Evolutionary conservation across 2,329 filamentous ascomycete species (phyloP).

Genomic region (Arthrinium phaeospermum): DNA sequence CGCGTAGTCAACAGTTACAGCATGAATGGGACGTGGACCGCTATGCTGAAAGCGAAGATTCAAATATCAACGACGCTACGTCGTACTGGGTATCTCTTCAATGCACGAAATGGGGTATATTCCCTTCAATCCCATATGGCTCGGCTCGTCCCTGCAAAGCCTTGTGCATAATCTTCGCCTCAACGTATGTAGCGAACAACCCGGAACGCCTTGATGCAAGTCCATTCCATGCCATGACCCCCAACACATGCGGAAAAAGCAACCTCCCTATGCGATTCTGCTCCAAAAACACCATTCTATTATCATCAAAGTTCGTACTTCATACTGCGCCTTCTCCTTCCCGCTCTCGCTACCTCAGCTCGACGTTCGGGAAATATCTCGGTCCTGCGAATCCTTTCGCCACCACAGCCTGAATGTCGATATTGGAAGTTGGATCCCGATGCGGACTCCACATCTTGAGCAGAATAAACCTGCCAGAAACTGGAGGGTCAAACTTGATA

Average conservation of each 20-base stretch:
- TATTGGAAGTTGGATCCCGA: conserved; percentile 69
- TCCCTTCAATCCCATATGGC: neutral
- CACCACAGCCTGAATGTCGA: conserved; percentile 87
- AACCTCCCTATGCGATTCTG: neutral
- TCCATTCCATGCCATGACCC: neutral
- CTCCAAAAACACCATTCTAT: neutral
- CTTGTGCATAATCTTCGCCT: neutral
- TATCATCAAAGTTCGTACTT: conserved; percentile 6
- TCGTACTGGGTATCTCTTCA: conserved; percentile 5
- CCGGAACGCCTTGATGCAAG: conserved; percentile 12
- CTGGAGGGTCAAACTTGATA: conserved; percentile 82
- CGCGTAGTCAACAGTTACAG: neutral
- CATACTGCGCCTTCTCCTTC: neutral
- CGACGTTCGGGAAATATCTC: conserved; percentile 77
- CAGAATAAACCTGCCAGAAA: conserved; percentile 82
- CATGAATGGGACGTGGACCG: neutral
- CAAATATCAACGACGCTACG: neutral
- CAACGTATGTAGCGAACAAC: neutral
- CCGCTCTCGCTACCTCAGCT: conserved; percentile 54
- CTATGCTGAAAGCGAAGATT: neutral
- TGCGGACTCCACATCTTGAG: conserved; percentile 89
- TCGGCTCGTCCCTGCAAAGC: neutral
- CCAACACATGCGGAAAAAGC: neutral
- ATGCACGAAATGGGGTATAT: conserved; percentile 12
- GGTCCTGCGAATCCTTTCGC: conserved; percentile 86